A percentile compares a stretch with the other conserved stretches of the same genome.
These are phyloP conservation scores for Penicillium salamii DNA, from an alignment of 495 filamentous ascomycete species.

Conservation along the genomic window DNA sequence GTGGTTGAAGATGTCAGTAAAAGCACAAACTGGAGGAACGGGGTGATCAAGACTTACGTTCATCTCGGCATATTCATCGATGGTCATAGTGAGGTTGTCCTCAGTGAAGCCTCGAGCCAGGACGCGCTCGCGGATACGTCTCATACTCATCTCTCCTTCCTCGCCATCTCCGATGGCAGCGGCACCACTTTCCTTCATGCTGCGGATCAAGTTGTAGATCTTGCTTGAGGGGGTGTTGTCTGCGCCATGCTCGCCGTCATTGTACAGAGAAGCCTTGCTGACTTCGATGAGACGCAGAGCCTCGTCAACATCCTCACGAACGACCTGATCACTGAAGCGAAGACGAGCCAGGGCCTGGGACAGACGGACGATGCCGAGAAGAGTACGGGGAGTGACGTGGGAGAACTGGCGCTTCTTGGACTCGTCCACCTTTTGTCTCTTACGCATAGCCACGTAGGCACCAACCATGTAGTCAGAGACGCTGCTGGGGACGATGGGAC, in stretches of 20 bases:
- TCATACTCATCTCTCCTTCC: conserved; percentile 76
- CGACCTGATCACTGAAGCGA: conserved; percentile 77
- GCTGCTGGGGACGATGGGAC: conserved; percentile 75
- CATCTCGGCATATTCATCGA: conserved; percentile 84
- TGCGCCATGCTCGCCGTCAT: conserved; percentile 54
- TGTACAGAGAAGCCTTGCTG: conserved; percentile 80
- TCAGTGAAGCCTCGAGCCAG: conserved; percentile 96
- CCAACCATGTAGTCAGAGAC: conserved; percentile 95
- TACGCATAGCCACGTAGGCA: conserved; percentile 89
- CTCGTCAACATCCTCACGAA: conserved; percentile 92
- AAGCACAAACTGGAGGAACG: neutral
- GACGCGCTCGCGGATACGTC: conserved; percentile 82
- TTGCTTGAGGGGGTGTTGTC: conserved; percentile 81
- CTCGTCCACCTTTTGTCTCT: conserved; percentile 85
- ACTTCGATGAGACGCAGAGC: conserved; percentile 87
- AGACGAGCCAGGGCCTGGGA: conserved; percentile 94
- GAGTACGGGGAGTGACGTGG: conserved; percentile 87
- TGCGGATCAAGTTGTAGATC: conserved; percentile 90
- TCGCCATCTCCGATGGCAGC: conserved; percentile 70
- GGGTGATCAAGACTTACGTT: conserved; percentile 65
- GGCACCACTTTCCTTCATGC: conserved; percentile 76
- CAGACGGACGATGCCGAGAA: conserved; percentile 87
- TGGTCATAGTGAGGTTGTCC: conserved; percentile 78
- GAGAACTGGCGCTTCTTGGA: conserved; percentile 84
- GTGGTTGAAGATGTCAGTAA: conserved; percentile 17